phyloP scores from a whole-genome alignment of 805 yeast genomes.

The Cyberlindnera suaveolens region DNA sequence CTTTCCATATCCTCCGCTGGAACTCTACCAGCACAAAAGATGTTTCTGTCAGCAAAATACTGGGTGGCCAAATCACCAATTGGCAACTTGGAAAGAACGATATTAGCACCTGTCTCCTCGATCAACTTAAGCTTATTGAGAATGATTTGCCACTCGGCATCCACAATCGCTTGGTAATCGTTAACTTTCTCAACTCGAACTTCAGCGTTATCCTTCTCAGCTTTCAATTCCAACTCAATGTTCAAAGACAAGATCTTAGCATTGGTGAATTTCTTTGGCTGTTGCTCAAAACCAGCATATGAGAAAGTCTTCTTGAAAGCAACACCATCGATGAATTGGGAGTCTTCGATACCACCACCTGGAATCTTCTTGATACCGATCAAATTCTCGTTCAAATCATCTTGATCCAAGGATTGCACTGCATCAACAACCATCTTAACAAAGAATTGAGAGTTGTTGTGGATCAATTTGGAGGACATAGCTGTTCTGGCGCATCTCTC shows the following conservation, averaged over 20 bases:
- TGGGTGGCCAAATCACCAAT: slow-evolving; percentile 99
- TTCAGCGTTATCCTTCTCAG: slow-evolving; percentile 98
- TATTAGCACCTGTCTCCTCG: slow-evolving; percentile 80
- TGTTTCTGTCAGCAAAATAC: slow-evolving; percentile 91
- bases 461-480: slow-evolving; percentile 91
- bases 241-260: slow-evolving; percentile 84
- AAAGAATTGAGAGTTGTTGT: slow-evolving; percentile 82
- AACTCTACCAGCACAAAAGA: slow-evolving; percentile 97
- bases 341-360: slow-evolving; percentile 96
- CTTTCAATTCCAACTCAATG: slow-evolving; percentile 93
- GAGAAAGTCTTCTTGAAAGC: slow-evolving; percentile 97
- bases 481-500: slow-evolving; percentile 96
- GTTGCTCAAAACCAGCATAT: slow-evolving; percentile 98
- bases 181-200: slow-evolving; percentile 90
- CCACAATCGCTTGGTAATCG: slow-evolving; percentile 93
- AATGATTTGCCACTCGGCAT: slow-evolving; percentile 98
- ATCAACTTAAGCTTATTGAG: slow-evolving; percentile 80
- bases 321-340: slow-evolving; percentile 84
- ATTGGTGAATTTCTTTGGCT: slow-evolving; percentile 75
- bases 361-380: slow-evolving; percentile 93
- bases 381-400: slow-evolving; percentile 79
- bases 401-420: slow-evolving; percentile 77
- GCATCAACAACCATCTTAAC: slow-evolving; percentile 97
- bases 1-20: slow-evolving; percentile 85
- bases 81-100: slow-evolving; percentile 89